These are phyloP conservation scores for Podospora fimiseda DNA, from an alignment of 495 filamentous ascomycete genomes.

Conservation along the genomic window DNA sequence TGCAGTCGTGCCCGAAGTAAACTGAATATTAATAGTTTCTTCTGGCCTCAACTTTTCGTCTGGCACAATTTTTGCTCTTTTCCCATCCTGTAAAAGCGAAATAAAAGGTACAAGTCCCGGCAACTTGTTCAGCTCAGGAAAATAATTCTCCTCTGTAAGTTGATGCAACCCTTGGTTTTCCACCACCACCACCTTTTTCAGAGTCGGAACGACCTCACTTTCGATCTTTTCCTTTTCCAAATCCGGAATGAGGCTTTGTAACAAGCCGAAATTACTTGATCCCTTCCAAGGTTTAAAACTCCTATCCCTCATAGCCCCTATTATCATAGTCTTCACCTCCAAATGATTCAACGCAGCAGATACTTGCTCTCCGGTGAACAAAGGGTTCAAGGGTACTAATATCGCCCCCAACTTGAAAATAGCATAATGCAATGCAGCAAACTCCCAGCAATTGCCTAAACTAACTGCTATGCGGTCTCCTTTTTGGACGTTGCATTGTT, in stretches of 20 bases:
- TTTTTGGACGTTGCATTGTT: constrained; percentile 66
- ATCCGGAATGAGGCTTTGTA: constrained; percentile 59
- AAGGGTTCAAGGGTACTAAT: constrained; percentile 86
- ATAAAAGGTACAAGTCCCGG: constrained; percentile 45
- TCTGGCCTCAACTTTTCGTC: too few species aligned
- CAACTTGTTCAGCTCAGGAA: constrained; percentile 21
- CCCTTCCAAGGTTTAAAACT: constrained; percentile 65
- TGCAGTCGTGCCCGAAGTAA: constrained; percentile 89
- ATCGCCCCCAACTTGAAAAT: constrained; percentile 90
- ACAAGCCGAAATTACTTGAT: constrained; percentile 65
- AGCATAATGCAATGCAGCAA: constrained; percentile 75
- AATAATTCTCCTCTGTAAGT: too few species aligned
- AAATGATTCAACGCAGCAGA: constrained; percentile 72
- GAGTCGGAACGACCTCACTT: constrained; percentile 60
- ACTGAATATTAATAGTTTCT: constrained; percentile 95
- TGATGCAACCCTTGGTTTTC: constrained; percentile 65
- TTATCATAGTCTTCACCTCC: constrained; percentile 66
- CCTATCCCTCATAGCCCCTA: constrained; percentile 79
- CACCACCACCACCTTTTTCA: constrained; percentile 66
- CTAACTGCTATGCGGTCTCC: constrained; percentile 83
- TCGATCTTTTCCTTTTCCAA: constrained; percentile 47
- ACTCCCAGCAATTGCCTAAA: constrained; percentile 80
- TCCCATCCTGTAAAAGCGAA: too few species aligned
- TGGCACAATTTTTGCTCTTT: too few species aligned
- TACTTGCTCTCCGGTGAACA: constrained; percentile 77